Base-by-base conservation (phyloP, 805 yeast species). In the Spathaspora girioi region DNA sequence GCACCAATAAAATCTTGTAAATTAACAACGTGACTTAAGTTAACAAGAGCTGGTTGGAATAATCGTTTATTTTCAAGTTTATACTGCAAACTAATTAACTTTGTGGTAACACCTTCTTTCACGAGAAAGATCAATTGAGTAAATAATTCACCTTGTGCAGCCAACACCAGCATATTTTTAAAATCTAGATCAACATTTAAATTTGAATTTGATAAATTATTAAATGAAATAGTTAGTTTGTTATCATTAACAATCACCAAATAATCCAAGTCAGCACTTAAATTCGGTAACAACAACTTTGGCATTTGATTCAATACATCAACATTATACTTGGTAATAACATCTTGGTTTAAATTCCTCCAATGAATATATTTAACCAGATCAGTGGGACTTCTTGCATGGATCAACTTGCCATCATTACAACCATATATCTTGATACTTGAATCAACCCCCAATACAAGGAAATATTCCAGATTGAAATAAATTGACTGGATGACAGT, bases 391-490 rank as follows among this genome's bases (percentile, higher is more conserved):
- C 67, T 59, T 19, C 61, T 54, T 18, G 58, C 53, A 27, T 65
- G 64, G 31, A 77, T 55, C 23, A 71, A 60, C n/a, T 67, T 67
- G 1, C 85, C 84, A 17, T 66, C 74, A 50, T 75, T 72, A 5
- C 79, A 71, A 53, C 76, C 78, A 50, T 77, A 77, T 0, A 81
- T 61, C 48, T 75, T 70, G 41, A 73, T 70, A 8, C 65, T 52
- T 1, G 73, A 71, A 54, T 79, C 80, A 1, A 63, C 55, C 7
- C 26, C 82, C 83, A 1, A 77, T 58, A 2, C 80, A 63, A 11
- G 76, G 79, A 50, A 81, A 67, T 58, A 69, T 42, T 66, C 66
- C 14, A 61, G 63, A 52, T 65, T 62, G 66, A 67, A 75, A 23
- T 62, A 56, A 7, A 71, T 63, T 15, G 62, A 64, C 3, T 64